Evolutionary conservation across 78 protist species (phyloP).

Genomic region (Dictyostelium brefeldianum): DNA sequence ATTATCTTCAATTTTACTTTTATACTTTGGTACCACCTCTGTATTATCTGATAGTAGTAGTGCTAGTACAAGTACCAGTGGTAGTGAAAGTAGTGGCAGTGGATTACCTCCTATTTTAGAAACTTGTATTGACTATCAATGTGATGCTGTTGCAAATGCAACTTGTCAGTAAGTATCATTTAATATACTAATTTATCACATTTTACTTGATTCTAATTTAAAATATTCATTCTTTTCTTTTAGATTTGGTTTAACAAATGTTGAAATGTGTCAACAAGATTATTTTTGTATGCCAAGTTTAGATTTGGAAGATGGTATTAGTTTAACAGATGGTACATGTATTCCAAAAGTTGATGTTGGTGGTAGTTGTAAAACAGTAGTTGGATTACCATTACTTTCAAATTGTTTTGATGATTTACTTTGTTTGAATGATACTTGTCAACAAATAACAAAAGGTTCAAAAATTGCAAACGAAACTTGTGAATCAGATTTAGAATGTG

Average conservation of each 20-base stretch:
- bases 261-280: conserved; percentile 17
- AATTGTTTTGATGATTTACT: conserved; percentile 13
- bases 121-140: conserved; percentile 6
- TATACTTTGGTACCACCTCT: neutral
- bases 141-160: neutral
- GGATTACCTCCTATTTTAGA: neutral
- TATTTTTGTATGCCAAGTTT: neutral
- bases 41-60: neutral
- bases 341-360: conserved; percentile 15
- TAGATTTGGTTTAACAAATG: neutral
- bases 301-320: neutral
- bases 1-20: conserved; percentile 18
- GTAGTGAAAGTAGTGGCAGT: neutral
- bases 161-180: neutral
- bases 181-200: neutral
- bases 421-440: conserved; percentile 13
- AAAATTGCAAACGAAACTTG: neutral
- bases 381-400: neutral
- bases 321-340: neutral
- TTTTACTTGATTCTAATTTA: neutral
- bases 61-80: too few species aligned
- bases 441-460: neutral
- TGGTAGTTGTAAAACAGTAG: neutral
- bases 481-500: neutral
- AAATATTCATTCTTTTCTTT: neutral